Base-by-base conservation (phyloP, 2,329 filamentous ascomycete genomes). In the Colletotrichum sp. region DNA sequence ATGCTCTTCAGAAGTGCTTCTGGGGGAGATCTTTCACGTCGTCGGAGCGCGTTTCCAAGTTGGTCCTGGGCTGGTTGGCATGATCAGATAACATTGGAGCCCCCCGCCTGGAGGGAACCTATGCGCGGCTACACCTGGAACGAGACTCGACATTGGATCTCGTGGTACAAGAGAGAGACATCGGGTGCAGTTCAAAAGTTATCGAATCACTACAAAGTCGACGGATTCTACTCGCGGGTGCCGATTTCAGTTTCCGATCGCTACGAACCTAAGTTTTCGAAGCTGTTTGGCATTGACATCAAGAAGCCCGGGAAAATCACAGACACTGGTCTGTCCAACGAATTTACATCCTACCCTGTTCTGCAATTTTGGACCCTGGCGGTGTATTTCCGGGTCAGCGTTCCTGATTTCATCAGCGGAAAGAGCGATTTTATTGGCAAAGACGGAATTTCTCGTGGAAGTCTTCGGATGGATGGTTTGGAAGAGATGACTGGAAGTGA, bases 11-110 rank as follows among this genome's bases (percentile, higher is more conserved):
- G 52, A 13, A 67, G 64, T 32, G 52, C 16, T 12, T 67, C 43
- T n/a, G 61, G 63, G 2, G 60, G 18, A 4, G 16, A 7, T 13
- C 34, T 65, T 32, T 24, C 21, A 7, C 12, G 69, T 24, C 69
- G 69, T 26, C 39, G 70, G 7, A 21, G 6, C 1, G 63, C 36
- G 9, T 72, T 66, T 32, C 61, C 70, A 21, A 68, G 70, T 4
- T 72, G 39, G n/a, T 34, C 70, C 8, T 72, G 70, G 70, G 52
- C 63, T 10, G 70, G 70, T 12, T 72, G 70, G 70, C n/a, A 43
- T 6, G 60, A 32, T 7, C 13, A 26, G 1, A 14, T 72, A 30
- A 26, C 30, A 9, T 43, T 52, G 2, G 34, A 43, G 8, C 28
- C 26, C 24, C n/a, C 39, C 24, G n/a, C 8, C 24, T 24, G 21